Evolutionary conservation across 768 basidiomycete genomes (phyloP).

Genomic region (Agaricus blazei): DNA sequence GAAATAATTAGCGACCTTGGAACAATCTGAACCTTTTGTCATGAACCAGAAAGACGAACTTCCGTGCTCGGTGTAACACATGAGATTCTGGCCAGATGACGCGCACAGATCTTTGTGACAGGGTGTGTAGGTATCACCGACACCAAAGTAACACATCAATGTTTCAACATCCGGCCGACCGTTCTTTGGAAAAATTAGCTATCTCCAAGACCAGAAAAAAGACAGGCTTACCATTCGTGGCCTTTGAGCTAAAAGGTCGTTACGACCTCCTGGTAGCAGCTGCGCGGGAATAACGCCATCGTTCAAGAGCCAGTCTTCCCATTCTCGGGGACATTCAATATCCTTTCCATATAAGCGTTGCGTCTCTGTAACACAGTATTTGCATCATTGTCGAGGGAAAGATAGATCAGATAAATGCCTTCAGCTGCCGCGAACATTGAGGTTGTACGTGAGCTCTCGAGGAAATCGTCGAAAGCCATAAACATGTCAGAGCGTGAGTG

Average conservation of each 20-base stretch:
- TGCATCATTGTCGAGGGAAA: neutral
- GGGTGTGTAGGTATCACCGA: slow-evolving; percentile 80
- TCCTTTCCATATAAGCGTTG: slow-evolving; percentile 78
- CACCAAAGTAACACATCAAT: slow-evolving; percentile 81
- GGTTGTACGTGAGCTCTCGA: slow-evolving; percentile 35
- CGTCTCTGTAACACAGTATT: slow-evolving; percentile 31
- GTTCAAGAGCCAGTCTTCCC: slow-evolving; percentile 56
- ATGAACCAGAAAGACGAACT: slow-evolving; percentile 87
- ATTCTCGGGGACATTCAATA: slow-evolving; percentile 57
- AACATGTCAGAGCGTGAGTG: slow-evolving; percentile 48
- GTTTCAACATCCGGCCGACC: slow-evolving; percentile 50
- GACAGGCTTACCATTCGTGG: slow-evolving; percentile 40
- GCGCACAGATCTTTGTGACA: slow-evolving; percentile 84
- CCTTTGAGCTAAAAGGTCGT: slow-evolving; percentile 56
- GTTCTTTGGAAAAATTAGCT: neutral
- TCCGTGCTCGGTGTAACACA: slow-evolving; percentile 71
- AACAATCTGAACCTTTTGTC: slow-evolving; percentile 58
- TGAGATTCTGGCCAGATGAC: slow-evolving; percentile 81
- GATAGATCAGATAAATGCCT: slow-evolving; percentile 24
- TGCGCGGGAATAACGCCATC: slow-evolving; percentile 43
- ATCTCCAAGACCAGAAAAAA: neutral
- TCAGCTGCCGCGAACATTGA: slow-evolving; percentile 28
- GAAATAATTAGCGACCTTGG: slow-evolving; percentile 55
- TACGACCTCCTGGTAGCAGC: slow-evolving; percentile 46
- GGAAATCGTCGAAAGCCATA: slow-evolving; percentile 49